Evolutionary conservation across 2,329 filamentous ascomycete genomes (phyloP).

Genomic region (Aspergillus melleus): DNA sequence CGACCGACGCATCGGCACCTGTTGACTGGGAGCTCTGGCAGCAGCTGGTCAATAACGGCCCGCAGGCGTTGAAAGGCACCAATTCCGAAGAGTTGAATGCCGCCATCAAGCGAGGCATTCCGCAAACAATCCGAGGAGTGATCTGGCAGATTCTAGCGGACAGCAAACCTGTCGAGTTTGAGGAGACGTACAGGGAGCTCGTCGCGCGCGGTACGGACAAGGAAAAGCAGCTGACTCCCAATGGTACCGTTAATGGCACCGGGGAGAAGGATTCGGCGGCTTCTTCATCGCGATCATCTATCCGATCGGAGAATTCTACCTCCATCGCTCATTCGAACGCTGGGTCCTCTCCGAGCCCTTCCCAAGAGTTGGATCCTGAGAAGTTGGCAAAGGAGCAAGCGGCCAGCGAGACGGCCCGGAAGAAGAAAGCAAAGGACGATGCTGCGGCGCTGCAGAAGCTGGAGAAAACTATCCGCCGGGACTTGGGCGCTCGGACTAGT

Average conservation of each 20-base stretch:
- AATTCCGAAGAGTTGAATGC: conserved; percentile 86
- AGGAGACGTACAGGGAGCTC: conserved; percentile 81
- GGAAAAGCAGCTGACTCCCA: conserved; percentile 60
- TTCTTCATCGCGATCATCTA: conserved; percentile 78
- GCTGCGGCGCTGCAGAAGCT: conserved; percentile 71
- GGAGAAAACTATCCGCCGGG: conserved; percentile 87
- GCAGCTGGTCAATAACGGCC: conserved; percentile 89
- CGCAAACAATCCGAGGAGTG: conserved; percentile 92
- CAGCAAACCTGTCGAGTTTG: conserved; percentile 89
- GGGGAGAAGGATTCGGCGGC: conserved; percentile 64
- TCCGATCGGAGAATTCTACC: conserved; percentile 74
- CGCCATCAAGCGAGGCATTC: conserved; percentile 91
- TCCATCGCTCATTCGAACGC: conserved; percentile 58
- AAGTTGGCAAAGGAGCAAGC: conserved; percentile 66
- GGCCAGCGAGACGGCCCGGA: conserved; percentile 64
- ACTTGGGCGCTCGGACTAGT: conserved; percentile 88
- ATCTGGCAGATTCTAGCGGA: conserved; percentile 98
- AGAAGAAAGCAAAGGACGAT: conserved; percentile 79
- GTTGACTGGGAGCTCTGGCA: conserved; percentile 99
- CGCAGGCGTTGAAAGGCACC: conserved; percentile 80
- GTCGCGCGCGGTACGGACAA: conserved; percentile 78
- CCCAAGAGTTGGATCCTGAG: conserved; percentile 63
- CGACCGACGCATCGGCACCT: conserved; percentile 62
- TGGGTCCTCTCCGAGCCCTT: conserved; percentile 56
- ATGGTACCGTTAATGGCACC: conserved; percentile 54